Evolutionary conservation across 257 asterid genomes (phyloP).

Genomic region (Rhazya stricta): DNA sequence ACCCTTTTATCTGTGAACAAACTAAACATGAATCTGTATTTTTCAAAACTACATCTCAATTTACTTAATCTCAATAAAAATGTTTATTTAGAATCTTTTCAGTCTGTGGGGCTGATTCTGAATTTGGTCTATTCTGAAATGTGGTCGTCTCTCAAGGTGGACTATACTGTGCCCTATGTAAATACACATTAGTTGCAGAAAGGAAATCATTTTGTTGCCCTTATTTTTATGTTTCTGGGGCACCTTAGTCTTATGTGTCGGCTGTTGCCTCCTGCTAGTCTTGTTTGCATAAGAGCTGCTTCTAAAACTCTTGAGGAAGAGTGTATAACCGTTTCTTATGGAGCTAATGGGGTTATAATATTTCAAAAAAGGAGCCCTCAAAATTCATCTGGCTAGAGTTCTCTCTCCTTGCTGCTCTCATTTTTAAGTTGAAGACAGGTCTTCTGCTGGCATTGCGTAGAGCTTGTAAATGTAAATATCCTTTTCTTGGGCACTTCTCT

Average conservation of each 20-base stretch:
- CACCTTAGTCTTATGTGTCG: background rate
- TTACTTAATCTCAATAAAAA: background rate
- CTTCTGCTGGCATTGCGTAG: background rate
- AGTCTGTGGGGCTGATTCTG: background rate
- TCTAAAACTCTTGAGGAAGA: background rate
- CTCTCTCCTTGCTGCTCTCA: background rate
- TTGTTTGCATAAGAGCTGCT: background rate
- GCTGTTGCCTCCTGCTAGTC: background rate
- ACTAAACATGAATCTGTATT: background rate
- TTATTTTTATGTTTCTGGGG: background rate
- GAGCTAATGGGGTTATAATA: too few relatives aligned
- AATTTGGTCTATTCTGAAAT: background rate
- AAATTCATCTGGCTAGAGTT: background rate
- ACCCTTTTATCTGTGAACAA: background rate
- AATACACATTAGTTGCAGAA: background rate
- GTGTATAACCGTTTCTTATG: background rate
- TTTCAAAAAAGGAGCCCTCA: background rate
- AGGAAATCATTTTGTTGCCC: background rate
- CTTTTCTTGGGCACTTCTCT: background rate
- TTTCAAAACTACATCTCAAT: background rate
- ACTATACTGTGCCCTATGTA: background rate
- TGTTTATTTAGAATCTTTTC: background rate
- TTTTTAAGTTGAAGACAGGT: background rate
- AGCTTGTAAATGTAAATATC: background rate
- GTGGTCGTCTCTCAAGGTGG: background rate